Conservation (phyloP, 208 protist species). For the Leishmania mexicana region DNA sequence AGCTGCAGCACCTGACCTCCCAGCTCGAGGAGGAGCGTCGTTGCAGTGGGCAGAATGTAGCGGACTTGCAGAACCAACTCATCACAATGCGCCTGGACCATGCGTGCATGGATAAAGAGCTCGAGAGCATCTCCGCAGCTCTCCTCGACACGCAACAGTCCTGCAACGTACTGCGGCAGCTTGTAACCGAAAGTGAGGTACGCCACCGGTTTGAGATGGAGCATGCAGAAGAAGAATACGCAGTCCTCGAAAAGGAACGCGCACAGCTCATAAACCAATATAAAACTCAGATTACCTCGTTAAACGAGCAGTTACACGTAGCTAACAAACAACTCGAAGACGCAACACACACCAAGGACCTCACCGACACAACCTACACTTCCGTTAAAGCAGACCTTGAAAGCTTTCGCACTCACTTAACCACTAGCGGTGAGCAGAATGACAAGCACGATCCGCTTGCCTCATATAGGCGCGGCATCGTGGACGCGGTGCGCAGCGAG, state of each 20-base stretch:
- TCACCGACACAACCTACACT: background rate
- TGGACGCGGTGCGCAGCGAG: conserved; percentile 4
- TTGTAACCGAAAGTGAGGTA: conserved; percentile 19
- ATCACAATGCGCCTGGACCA: conserved; percentile 26
- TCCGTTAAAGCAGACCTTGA: background rate
- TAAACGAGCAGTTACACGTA: background rate
- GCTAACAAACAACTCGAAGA: rapidly evolving
- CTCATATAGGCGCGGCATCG: background rate
- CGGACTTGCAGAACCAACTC: conserved; percentile 20
- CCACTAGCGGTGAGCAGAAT: background rate
- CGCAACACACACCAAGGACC: background rate
- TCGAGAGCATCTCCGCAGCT: conserved; percentile 23
- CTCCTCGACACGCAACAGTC: conserved; percentile 25
- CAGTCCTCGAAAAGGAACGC: background rate
- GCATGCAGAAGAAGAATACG: background rate
- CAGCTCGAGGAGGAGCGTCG: conserved; percentile 25
- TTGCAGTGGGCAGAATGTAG: background rate
- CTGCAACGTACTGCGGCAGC: conserved; percentile 13
- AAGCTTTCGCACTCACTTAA: no score
- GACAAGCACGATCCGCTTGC: background rate
- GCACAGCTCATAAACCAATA: background rate
- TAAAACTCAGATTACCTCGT: background rate
- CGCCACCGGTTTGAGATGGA: conserved; percentile 2
- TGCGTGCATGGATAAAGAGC: conserved; percentile 15
- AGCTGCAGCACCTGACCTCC: conserved; percentile 12